Percentiles rank a stretch among this genome's conserved stretches.
Evolutionary conservation across 345 rosid species (phyloP).

Genomic region (Murraya paniculata): DNA sequence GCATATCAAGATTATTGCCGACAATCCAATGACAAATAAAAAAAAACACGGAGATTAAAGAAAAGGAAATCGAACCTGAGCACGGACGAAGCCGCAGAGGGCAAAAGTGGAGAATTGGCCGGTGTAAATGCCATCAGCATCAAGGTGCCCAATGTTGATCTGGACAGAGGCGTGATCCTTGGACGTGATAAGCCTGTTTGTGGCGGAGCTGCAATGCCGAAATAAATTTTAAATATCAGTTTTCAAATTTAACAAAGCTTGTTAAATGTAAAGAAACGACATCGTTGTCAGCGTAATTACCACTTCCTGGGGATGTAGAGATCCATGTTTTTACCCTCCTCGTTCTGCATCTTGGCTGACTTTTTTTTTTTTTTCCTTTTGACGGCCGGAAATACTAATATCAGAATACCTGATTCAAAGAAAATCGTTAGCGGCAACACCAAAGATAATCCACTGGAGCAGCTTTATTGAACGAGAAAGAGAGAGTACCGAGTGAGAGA

Average conservation of each 20-base stretch:
- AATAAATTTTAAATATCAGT: neutral
- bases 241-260: neutral
- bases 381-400: neutral
- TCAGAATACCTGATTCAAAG: slow-evolving; percentile 10
- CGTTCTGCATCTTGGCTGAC: slow-evolving; percentile 85
- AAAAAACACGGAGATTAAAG: too few species aligned
- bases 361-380: neutral
- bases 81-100: slow-evolving; percentile 51
- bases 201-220: slow-evolving; percentile 46
- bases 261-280: neutral
- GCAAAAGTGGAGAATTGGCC: slow-evolving; percentile 50
- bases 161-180: slow-evolving; percentile 62
- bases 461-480: neutral
- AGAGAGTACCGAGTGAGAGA: neutral
- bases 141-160: slow-evolving; percentile 56
- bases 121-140: slow-evolving; percentile 46
- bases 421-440: neutral
- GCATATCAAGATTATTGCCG: too few species aligned
- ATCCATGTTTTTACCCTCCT: slow-evolving; percentile 80
- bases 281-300: slow-evolving; percentile 21
- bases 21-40: too few species aligned
- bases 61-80: slow-evolving; percentile 34
- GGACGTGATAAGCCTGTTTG: slow-evolving; percentile 59
- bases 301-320: slow-evolving; percentile 94
- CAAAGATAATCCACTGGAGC: neutral